phyloP scores from a whole-genome alignment of 495 filamentous ascomycete genomes.

The Daldinia caldariorum region DNA sequence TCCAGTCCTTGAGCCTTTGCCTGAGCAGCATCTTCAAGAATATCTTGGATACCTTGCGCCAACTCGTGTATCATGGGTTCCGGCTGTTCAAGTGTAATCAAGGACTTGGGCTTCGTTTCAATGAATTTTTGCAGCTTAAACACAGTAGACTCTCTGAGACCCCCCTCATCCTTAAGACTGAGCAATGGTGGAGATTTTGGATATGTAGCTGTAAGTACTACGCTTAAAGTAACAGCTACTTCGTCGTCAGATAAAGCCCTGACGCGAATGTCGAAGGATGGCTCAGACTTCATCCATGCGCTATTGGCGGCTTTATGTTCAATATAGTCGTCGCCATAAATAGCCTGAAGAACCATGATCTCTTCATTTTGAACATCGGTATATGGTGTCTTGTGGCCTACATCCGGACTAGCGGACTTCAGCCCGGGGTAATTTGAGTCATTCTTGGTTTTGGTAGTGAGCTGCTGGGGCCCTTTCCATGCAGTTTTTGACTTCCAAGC shows the following conservation, averaged over 20 bases:
- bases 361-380: conserved; percentile 87
- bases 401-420: conserved; percentile 48
- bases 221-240: conserved; percentile 67
- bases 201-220: conserved; percentile 89
- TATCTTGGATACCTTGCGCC: conserved; percentile 81
- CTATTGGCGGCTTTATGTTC: conserved; percentile 74
- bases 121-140: conserved; percentile 76
- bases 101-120: conserved; percentile 72
- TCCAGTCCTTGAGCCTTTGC: conserved; percentile 74
- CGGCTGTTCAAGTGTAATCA: conserved; percentile 66
- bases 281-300: conserved; percentile 93
- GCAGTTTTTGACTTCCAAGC: conserved; percentile 55
- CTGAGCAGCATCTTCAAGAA: conserved; percentile 85
- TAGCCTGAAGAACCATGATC: conserved; percentile 84
- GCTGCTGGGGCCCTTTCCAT: conserved; percentile 53
- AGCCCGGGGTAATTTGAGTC: conserved; percentile 56
- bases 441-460: conserved; percentile 46
- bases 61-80: conserved; percentile 92
- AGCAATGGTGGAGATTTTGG: conserved; percentile 85
- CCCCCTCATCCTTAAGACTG: conserved; percentile 68
- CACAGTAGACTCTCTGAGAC: conserved; percentile 69
- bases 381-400: conserved; percentile 69
- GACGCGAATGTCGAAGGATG: conserved; percentile 80
- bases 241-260: conserved; percentile 76
- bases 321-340: conserved; percentile 91